Evolutionary conservation across 176 grass and related monocot genomes (phyloP).

Genomic region (Microstegium vimineum): DNA sequence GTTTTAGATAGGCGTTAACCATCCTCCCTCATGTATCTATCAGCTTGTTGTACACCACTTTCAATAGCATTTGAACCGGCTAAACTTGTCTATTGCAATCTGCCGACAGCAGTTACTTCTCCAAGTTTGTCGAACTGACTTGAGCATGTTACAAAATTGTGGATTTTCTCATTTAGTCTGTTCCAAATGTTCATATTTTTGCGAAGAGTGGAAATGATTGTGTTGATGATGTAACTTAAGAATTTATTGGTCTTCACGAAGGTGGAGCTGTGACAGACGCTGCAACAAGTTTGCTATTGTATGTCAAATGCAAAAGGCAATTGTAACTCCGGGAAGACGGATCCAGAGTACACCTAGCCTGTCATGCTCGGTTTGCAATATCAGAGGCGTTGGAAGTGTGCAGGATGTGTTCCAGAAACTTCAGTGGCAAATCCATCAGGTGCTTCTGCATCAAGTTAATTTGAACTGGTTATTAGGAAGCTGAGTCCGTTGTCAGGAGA

Average conservation of each 20-base stretch:
- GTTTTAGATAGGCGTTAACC: not conserved
- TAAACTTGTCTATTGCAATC: conserved; percentile 1
- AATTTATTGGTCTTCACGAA: not conserved
- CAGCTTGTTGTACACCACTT: not conserved
- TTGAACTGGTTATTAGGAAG: no score
- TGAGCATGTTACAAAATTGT: not conserved
- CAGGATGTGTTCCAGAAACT: no score
- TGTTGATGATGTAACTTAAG: not conserved
- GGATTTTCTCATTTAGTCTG: not conserved
- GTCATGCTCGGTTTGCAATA: no score
- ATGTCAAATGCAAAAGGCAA: not conserved
- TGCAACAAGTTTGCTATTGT: not conserved
- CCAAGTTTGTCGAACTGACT: not conserved
- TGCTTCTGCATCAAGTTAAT: no score
- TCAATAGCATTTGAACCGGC: not conserved
- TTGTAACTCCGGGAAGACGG: not conserved
- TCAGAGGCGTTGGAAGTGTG: no score
- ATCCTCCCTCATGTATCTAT: not conserved
- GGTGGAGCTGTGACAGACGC: not conserved
- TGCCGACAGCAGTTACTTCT: not conserved
- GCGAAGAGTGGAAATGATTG: no score
- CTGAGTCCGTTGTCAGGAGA: no score
- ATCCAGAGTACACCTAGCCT: no score
- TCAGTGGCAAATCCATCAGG: no score
- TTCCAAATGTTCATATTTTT: not conserved